These are phyloP conservation scores for Myochromella boudieri DNA, from an alignment of 768 basidiomycete species.

Conservation along the genomic window DNA sequence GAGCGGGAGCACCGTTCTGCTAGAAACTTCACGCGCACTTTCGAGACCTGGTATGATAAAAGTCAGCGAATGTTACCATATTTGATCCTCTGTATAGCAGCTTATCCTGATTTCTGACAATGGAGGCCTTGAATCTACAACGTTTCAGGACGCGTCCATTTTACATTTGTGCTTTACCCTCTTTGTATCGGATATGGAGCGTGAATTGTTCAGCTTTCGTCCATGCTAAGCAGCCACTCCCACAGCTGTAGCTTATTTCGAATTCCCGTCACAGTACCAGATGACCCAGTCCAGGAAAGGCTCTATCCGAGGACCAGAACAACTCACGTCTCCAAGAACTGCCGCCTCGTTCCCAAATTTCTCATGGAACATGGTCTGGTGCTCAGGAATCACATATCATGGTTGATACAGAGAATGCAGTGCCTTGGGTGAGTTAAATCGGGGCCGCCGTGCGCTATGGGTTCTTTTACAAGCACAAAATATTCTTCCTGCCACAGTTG, in stretches of 20 bases:
- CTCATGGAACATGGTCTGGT: background rate
- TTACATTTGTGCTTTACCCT: background rate
- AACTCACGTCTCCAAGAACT: conserved; percentile 2
- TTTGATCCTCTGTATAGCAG: background rate
- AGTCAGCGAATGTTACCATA: background rate
- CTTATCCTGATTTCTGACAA: background rate
- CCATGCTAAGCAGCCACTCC: too few relatives aligned
- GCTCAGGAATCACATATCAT: background rate
- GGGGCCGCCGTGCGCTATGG: conserved; percentile 7
- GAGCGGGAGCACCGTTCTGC: background rate
- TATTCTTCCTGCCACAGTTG: conserved; percentile 5
- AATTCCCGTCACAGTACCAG: background rate
- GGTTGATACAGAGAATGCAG: background rate
- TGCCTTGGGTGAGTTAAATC: conserved; percentile 3
- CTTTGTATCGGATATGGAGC: background rate
- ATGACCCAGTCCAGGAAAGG: background rate
- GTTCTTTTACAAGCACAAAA: conserved; percentile 7
- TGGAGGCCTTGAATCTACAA: background rate
- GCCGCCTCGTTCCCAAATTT: conserved; percentile 1
- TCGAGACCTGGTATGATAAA: conserved; percentile 5
- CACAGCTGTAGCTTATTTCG: too few relatives aligned
- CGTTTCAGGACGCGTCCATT: background rate
- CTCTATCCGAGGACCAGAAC: conserved; percentile 1
- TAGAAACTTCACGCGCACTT: conserved; percentile 2
- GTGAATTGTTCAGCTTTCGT: background rate